Percentiles rank a stretch among this genome's conserved stretches.
These are phyloP conservation scores for Corymbia maculata DNA, from an alignment of 345 rosid genomes.

Conservation along the genomic window DNA sequence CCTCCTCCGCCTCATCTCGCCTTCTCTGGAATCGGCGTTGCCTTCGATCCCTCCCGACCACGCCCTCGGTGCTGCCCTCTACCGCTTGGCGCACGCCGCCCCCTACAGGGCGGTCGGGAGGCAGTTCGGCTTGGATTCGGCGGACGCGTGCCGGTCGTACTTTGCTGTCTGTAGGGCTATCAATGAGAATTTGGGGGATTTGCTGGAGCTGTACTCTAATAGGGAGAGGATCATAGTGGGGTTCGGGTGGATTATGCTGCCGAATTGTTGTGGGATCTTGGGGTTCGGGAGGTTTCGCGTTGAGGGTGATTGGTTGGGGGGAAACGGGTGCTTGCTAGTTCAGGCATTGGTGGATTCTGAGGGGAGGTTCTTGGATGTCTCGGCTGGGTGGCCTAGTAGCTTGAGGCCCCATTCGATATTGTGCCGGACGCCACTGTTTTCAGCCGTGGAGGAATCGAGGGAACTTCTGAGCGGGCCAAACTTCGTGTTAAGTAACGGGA, in stretches of 20 bases:
- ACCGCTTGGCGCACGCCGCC: slow-evolving; percentile 67
- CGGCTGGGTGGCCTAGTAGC: slow-evolving; percentile 71
- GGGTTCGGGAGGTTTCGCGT: slow-evolving; percentile 51
- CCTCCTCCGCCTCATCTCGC: slow-evolving; percentile 36
- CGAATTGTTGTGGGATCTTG: slow-evolving; percentile 68
- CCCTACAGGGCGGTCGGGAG: slow-evolving; percentile 36
- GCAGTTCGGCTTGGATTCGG: slow-evolving; percentile 39
- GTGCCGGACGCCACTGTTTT: slow-evolving; percentile 36
- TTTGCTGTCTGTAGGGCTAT: slow-evolving; percentile 50
- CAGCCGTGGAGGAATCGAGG: slow-evolving; percentile 22
- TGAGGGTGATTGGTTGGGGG: slow-evolving; percentile 35
- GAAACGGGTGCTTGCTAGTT: slow-evolving; percentile 41
- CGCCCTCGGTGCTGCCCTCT: slow-evolving; percentile 55
- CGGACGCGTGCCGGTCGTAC: slow-evolving; percentile 51
- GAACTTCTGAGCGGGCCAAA: slow-evolving; percentile 39
- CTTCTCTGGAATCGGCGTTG: slow-evolving; percentile 25
- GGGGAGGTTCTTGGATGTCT: slow-evolving; percentile 64
- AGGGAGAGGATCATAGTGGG: slow-evolving; percentile 34
- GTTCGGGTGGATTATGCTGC: slow-evolving; percentile 43
- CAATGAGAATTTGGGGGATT: slow-evolving; percentile 26
- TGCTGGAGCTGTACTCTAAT: slow-evolving; percentile 26
- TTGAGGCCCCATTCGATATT: slow-evolving; percentile 42
- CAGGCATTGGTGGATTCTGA: slow-evolving; percentile 73
- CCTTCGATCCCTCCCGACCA: slow-evolving; percentile 22
- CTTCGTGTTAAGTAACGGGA: slow-evolving; percentile 27